Base-by-base conservation (phyloP, 208 protist genomes). In the Trypanosoma mega region DNA sequence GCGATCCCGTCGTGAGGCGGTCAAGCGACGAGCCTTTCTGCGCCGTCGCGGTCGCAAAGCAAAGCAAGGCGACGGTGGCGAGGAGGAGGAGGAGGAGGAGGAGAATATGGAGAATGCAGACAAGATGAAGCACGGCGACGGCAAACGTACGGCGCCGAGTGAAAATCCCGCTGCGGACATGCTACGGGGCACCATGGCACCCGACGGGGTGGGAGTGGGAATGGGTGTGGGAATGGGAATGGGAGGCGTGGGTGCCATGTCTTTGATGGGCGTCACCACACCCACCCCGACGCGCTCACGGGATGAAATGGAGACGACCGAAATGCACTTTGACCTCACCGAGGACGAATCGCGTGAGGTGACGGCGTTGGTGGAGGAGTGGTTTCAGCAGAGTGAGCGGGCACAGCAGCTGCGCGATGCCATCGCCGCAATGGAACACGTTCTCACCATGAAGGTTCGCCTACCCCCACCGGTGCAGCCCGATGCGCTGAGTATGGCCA, bases 401-500 rank as follows among this genome's bases (percentile, higher is more conserved):
- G 77, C 76, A 26, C 52, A 65, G 34, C 52, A 65, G 23, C 73
- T 90, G 57, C 72, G 73, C 7, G 77, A 68, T 9, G 71, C 77
- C 34, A 69, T 86, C n/a, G 76, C 63, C 0, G 68, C 86, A 53
- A 92, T 97, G 85, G 83, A 93, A 63, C 78, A 81, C 0, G 82
- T 95, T 46, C 69, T 97, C 64, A 46, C 74, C n/a, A 84, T 88
- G 80, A 56, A 70, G 8, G 39, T 67, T n/a, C 26, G 73, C 34
- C n/a, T 68, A 33, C 63, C 58, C 18, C 49, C 43, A 11, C 1
- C 50, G 0, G 34, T 61, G 2, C 55, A 68, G 21, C 46, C 63
- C 1, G 83, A 89, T n/a, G 21, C 44, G 5, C 26, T 31, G 23
- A 63, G 48, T 16, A 21, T 54, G 2, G 58, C 0, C 21, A 91